phyloP scores from a whole-genome alignment of 805 yeast species.

The Limtongia smithiae region DNA sequence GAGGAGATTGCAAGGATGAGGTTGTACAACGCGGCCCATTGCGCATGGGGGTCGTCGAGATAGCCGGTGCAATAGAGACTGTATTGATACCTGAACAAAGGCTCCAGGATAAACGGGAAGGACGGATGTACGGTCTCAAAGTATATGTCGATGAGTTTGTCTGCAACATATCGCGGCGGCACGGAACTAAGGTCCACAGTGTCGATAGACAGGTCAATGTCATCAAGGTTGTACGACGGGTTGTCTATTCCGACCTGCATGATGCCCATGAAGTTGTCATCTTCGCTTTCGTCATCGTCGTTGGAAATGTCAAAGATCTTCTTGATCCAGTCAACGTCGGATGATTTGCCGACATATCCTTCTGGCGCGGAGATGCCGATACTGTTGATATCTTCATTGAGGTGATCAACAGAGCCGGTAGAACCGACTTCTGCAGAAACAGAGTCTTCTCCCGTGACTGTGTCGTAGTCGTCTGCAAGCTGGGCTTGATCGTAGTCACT shows the following conservation, averaged over 20 bases:
- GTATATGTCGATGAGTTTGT: constrained; percentile 16
- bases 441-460: constrained; percentile 16
- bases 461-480: neutral
- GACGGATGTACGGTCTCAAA: constrained; percentile 22
- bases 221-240: constrained; percentile 20
- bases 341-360: constrained; percentile 21
- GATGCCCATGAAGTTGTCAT: constrained; percentile 2
- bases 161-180: constrained; percentile 15
- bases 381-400: constrained; percentile 23
- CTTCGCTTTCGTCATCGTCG: constrained; percentile 8
- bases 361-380: constrained; percentile 17
- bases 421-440: constrained; percentile 26
- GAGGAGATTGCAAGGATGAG: constrained; percentile 19
- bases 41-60: constrained; percentile 11
- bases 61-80: constrained; percentile 18
- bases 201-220: constrained; percentile 10
- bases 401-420: constrained; percentile 20
- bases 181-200: constrained; percentile 13
- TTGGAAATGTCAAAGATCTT: constrained; percentile 10
- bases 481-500: constrained; percentile 1
- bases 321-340: constrained; percentile 20
- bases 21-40: constrained; percentile 21
- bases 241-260: constrained; percentile 5
- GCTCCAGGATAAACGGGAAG: constrained; percentile 23
- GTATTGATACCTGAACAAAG: constrained; percentile 19